Evolutionary conservation across 2,329 filamentous ascomycete genomes (phyloP).

Genomic region (Sporothrix schenckii): DNA sequence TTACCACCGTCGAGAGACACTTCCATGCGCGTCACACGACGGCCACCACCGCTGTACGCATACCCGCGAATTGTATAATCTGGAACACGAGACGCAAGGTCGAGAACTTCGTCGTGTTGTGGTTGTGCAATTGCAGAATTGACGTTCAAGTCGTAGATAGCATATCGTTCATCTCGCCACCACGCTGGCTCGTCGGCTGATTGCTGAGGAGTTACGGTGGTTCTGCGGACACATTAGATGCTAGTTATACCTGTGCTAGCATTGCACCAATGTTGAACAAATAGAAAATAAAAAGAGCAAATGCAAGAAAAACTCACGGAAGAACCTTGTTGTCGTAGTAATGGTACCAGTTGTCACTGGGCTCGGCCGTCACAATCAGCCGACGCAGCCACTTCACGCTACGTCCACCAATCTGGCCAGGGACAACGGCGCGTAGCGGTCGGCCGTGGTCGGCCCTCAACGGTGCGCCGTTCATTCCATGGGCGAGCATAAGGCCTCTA

Average conservation of each 20-base stretch:
- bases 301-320: slow-evolving; percentile 50
- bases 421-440: slow-evolving; percentile 79
- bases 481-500: slow-evolving; percentile 80
- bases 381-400: slow-evolving; percentile 92
- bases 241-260: neutral
- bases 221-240: slow-evolving; percentile 45
- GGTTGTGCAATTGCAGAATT: slow-evolving; percentile 65
- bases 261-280: neutral
- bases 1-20: slow-evolving; percentile 76
- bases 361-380: slow-evolving; percentile 73
- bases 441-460: slow-evolving; percentile 84
- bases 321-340: slow-evolving; percentile 91
- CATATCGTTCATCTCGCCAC: slow-evolving; percentile 88
- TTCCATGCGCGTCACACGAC: slow-evolving; percentile 79
- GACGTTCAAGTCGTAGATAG: slow-evolving; percentile 87
- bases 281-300: too few species aligned
- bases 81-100: neutral
- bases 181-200: slow-evolving; percentile 26
- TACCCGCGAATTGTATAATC: slow-evolving; percentile 74
- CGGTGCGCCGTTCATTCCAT: slow-evolving; percentile 86
- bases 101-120: slow-evolving; percentile 59
- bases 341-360: slow-evolving; percentile 94
- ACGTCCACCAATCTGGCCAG: slow-evolving; percentile 86
- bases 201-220: slow-evolving; percentile 75
- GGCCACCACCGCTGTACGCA: slow-evolving; percentile 86